A percentile compares a stretch with the other conserved stretches of the same genome.
Evolutionary conservation across 495 filamentous ascomycete genomes (phyloP).

Genomic region (Xylaria bambusicola): DNA sequence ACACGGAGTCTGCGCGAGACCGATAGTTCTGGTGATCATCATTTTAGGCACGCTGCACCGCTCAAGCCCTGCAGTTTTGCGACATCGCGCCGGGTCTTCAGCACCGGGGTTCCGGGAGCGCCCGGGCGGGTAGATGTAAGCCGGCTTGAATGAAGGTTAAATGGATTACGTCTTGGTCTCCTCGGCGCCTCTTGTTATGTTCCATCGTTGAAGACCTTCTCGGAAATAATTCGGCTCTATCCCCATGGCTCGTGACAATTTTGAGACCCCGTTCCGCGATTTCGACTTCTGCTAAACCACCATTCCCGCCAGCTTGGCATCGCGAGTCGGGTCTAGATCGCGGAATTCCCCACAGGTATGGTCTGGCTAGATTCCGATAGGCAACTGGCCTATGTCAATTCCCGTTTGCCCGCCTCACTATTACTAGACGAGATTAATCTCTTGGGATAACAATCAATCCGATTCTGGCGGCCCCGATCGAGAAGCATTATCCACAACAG

Average conservation of each 20-base stretch:
- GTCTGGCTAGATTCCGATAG: not conserved
- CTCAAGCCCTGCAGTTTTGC: conserved; percentile 1
- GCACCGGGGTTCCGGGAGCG: conserved; percentile 2
- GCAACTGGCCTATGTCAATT: not conserved
- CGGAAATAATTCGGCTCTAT: conserved; percentile 3
- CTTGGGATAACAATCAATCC: not conserved
- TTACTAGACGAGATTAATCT: conserved; percentile 7
- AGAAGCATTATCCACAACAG: not conserved
- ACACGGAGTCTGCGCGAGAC: conserved; percentile 27
- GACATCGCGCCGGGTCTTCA: not conserved
- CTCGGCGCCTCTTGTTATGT: not conserved
- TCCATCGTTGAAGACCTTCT: not conserved
- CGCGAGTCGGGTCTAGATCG: conserved; percentile 12
- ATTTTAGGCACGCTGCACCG: conserved; percentile 20
- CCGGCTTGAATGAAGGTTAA: not conserved
- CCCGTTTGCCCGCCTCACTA: not conserved
- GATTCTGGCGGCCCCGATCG: not conserved
- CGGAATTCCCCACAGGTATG: not conserved
- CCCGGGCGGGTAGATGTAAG: conserved; percentile 2
- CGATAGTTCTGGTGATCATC: conserved; percentile 39
- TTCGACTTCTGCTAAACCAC: not conserved
- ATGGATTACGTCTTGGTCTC: too few species aligned
- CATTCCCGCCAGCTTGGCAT: not conserved
- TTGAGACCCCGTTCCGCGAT: not conserved
- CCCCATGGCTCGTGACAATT: conserved; percentile 1